These are phyloP conservation scores for Leucaena leucocephala DNA, from an alignment of 306 rosid genomes.

Conservation along the genomic window DNA sequence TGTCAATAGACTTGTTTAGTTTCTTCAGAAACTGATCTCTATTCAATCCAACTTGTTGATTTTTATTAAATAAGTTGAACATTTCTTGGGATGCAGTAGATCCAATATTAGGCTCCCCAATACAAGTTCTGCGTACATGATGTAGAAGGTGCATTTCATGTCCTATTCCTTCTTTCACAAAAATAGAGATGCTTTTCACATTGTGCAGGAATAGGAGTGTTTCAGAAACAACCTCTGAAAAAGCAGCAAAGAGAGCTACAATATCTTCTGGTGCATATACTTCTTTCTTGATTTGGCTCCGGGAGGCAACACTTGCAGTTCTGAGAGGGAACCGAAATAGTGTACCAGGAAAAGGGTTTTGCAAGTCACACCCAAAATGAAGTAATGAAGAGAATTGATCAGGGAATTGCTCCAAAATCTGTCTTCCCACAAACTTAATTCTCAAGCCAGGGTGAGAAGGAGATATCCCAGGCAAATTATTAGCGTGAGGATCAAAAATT, in stretches of 20 bases:
- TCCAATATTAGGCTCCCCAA: conserved; percentile 68
- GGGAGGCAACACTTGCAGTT: conserved; percentile 76
- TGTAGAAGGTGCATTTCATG: conserved; percentile 84
- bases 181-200: conserved; percentile 82
- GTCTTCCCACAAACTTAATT: conserved; percentile 86
- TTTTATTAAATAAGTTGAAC: conserved; percentile 65
- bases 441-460: conserved; percentile 97
- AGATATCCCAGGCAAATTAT: conserved; percentile 94
- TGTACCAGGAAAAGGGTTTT: conserved; percentile 86
- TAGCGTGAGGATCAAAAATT: conserved; percentile 97
- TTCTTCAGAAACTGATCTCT: conserved; percentile 76
- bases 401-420: conserved; percentile 92
- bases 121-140: conserved; percentile 62
- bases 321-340: conserved; percentile 95
- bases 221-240: conserved; percentile 84
- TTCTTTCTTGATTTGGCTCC: conserved; percentile 95
- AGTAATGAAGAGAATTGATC: conserved; percentile 92
- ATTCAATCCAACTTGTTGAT: conserved; percentile 61
- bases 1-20: conserved; percentile 57
- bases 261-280: conserved; percentile 86
- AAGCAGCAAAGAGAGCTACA: conserved; percentile 73
- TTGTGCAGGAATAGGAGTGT: conserved; percentile 80
- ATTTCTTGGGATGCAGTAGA: conserved; percentile 62
- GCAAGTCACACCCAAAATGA: conserved; percentile 97
- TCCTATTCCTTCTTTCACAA: conserved; percentile 80